Base-by-base conservation (phyloP, 768 basidiomycete genomes). In the Trametes coccinea region DNA sequence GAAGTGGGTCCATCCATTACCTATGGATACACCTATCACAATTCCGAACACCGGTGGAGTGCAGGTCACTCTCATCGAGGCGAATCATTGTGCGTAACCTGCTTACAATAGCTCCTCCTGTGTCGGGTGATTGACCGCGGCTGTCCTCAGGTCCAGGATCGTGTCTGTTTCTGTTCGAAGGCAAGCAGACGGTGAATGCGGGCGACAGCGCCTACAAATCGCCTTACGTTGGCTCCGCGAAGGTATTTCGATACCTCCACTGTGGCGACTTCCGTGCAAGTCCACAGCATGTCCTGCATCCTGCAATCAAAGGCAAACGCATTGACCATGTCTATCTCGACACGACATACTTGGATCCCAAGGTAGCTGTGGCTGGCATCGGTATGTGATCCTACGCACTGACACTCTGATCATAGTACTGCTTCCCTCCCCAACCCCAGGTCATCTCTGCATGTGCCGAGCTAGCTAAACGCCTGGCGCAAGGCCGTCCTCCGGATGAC, bases 241-340 rank as follows among this genome's bases (percentile, higher is more conserved):
- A 80, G 60, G 75, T 79, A 0, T 98, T 94, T 72, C 83, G 93
- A 40, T 98, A 98, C 71, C 79, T 99, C 5, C 97, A 99, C 70
- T 98, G 97, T 65, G 97, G 97, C 0, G 96, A 93, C 71, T 93
- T 93, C 67, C 83, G 92, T 41, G 96, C 96, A 2, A 94, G 89
- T 22, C 97, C 97, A 0, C 80, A 82, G 49, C 95, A 97, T 74
- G 83, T 92, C 22, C 69, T 89, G 9, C 97, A 99, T 72, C 92
- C 93, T 0, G 85, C 86, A 1, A 80, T 98, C 57, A 85, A 83
- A 61, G 89, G 87, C 37, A 96, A 94, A 69, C 77, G 77, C 37
- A 83, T 98, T 6, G 94, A 98, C 66, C 84, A 88, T 53, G 84
- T 95, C 40, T 98, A 99, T 72, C 80, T 99, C 30, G 97, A 99